Conservation (phyloP, 495 filamentous ascomycete species). For the Penicillium nucicola region DNA sequence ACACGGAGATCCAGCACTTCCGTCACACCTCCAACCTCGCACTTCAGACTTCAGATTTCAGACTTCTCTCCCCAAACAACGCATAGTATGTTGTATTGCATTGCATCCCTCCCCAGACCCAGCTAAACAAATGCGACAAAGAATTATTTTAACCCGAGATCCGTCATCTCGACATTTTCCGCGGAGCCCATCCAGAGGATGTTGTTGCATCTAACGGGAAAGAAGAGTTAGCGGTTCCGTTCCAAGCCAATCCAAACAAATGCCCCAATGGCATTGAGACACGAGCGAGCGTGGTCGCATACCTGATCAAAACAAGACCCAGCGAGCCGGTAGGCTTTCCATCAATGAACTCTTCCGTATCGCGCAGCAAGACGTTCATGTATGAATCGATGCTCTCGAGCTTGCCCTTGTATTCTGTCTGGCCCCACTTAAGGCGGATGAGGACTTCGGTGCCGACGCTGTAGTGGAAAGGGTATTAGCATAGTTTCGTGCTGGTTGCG, state of each 20-base stretch:
- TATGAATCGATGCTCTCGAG: constrained; percentile 94
- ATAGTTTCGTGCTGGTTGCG: neutral
- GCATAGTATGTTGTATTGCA: neutral
- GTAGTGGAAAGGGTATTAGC: constrained; percentile 12
- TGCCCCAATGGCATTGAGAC: too few relatives aligned
- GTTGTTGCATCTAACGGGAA: constrained; percentile 73
- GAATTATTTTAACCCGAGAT: constrained; percentile 43
- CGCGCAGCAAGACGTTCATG: constrained; percentile 93
- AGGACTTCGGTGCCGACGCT: constrained; percentile 87
- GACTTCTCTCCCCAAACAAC: neutral
- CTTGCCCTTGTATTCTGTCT: constrained; percentile 91
- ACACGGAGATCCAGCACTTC: too few relatives aligned
- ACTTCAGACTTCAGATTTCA: neutral
- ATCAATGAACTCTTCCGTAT: constrained; percentile 88
- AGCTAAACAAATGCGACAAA: neutral
- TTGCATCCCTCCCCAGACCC: neutral
- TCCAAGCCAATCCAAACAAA: neutral
- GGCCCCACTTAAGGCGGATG: constrained; percentile 94
- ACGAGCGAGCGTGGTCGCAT: constrained; percentile 15
- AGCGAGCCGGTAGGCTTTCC: constrained; percentile 78
- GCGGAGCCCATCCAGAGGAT: constrained; percentile 81
- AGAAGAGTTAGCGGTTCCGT: constrained; percentile 16
- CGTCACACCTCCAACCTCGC: neutral
- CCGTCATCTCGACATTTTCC: constrained; percentile 59
- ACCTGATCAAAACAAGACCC: constrained; percentile 92